Evolutionary conservation across 2,329 filamentous ascomycete species (phyloP).

Genomic region (Neophaeococcomyces aloes): DNA sequence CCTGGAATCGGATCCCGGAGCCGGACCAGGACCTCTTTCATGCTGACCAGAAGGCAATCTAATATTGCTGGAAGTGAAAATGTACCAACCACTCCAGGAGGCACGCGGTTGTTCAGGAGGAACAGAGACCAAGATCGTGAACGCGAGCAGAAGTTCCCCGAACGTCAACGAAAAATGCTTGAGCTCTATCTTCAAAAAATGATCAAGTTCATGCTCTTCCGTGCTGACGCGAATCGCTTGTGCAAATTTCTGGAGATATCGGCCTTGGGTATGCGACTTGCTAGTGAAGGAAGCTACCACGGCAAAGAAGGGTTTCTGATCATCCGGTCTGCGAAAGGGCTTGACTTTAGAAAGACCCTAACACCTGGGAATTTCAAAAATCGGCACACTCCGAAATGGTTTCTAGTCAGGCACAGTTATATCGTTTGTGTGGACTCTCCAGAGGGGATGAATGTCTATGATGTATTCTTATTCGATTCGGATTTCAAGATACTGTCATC

Average conservation of each 20-base stretch:
- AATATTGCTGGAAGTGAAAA: conserved; percentile 35
- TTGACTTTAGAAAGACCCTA: conserved; percentile 73
- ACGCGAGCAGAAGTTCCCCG: conserved; percentile 31
- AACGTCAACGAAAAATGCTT: conserved; percentile 55
- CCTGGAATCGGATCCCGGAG: conserved; percentile 41
- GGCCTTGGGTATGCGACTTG: conserved; percentile 81
- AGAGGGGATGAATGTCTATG: conserved; percentile 97
- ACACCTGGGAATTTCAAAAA: conserved; percentile 56
- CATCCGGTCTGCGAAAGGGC: conserved; percentile 80
- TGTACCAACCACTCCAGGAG: conserved; percentile 27
- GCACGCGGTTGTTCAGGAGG: conserved; percentile 21
- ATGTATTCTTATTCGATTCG: conserved; percentile 92
- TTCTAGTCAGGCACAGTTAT: conserved; percentile 93
- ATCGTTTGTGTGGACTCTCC: conserved; percentile 97
- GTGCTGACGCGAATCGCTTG: conserved; percentile 85
- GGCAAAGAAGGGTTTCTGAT: conserved; percentile 93
- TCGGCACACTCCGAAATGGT: conserved; percentile 89
- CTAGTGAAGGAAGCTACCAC: conserved; percentile 91
- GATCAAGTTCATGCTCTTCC: conserved; percentile 94
- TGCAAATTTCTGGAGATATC: conserved; percentile 95
- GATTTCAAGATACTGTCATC: conserved; percentile 63
- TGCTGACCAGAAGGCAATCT: conserved; percentile 48
- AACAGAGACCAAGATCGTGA: conserved; percentile 23
- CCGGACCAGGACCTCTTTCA: conserved; percentile 44
- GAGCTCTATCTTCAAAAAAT: conserved; percentile 87